Evolutionary conservation across 108 stramenopile genomes (phyloP).

Genomic region (Skeletonema potamos): DNA sequence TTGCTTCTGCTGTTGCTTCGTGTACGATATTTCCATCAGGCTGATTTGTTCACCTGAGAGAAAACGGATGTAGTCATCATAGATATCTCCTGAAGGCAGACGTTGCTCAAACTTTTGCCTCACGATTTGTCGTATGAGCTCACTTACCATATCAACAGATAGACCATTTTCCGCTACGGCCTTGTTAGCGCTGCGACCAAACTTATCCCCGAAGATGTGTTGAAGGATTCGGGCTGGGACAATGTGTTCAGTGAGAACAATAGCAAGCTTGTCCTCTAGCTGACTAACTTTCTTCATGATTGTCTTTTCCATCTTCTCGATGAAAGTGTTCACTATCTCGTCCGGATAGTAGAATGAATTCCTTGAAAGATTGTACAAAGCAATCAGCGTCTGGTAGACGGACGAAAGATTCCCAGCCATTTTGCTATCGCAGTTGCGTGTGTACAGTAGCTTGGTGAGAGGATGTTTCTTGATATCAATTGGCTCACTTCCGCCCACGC

Average conservation of each 20-base stretch:
- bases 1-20: slow-evolving; percentile 64
- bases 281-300: slow-evolving; percentile 29
- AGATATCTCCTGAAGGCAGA: slow-evolving; percentile 41
- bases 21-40: slow-evolving; percentile 58
- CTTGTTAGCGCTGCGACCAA: slow-evolving; percentile 36
- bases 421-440: slow-evolving; percentile 51
- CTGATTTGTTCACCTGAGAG: slow-evolving; percentile 55
- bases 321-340: slow-evolving; percentile 57
- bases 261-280: slow-evolving; percentile 31
- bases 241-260: slow-evolving; percentile 16
- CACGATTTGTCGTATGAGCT: slow-evolving; percentile 39
- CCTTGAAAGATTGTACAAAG: slow-evolving; percentile 42
- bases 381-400: slow-evolving; percentile 54
- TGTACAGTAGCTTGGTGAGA: slow-evolving; percentile 48
- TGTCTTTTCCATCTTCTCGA: slow-evolving; percentile 56
- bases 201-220: slow-evolving; percentile 50
- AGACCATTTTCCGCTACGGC: slow-evolving; percentile 25
- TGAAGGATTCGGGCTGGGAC: slow-evolving; percentile 34
- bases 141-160: slow-evolving; percentile 25
- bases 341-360: slow-evolving; percentile 52
- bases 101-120: slow-evolving; percentile 55
- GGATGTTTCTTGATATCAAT: slow-evolving; percentile 44
- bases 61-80: slow-evolving; percentile 46
- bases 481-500: slow-evolving; percentile 12
- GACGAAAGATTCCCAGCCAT: slow-evolving; percentile 59